Evolutionary conservation across 163 green algal genomes (phyloP).

Genomic region (Scenedesmus sp.): DNA sequence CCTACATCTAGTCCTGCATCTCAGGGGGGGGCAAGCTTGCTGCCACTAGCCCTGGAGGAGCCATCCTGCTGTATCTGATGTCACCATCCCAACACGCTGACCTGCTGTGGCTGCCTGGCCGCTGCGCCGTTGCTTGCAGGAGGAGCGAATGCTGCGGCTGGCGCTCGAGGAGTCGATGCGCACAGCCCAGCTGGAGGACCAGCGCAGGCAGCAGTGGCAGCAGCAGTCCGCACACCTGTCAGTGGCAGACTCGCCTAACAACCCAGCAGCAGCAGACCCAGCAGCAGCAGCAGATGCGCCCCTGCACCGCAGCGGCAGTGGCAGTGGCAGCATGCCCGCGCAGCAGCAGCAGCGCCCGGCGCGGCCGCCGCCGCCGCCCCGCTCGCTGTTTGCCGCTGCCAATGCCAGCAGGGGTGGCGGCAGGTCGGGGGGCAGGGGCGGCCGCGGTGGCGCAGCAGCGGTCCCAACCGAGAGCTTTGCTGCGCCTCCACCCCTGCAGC

Average conservation of each 20-base stretch:
- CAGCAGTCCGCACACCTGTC: constrained; percentile 18
- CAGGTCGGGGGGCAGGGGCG: not conserved
- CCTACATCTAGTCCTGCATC: too few species aligned
- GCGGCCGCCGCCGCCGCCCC: not conserved
- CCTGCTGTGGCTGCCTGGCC: too few species aligned
- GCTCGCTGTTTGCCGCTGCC: not conserved
- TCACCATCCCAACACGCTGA: too few species aligned
- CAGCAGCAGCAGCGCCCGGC: not conserved
- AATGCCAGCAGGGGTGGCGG: not conserved
- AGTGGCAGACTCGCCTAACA: not conserved
- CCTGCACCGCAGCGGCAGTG: not conserved
- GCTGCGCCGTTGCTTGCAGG: too few species aligned
- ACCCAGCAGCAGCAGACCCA: not conserved
- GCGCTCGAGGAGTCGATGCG: constrained; percentile 25
- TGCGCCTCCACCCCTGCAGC: not conserved
- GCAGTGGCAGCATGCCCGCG: not conserved
- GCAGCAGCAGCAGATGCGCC: constrained; percentile 28
- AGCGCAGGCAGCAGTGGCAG: constrained; percentile 23
- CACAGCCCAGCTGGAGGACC: constrained; percentile 8
- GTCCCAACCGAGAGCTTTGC: not conserved
- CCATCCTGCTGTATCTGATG: too few species aligned
- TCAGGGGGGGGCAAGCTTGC: too few species aligned
- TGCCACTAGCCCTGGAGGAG: too few species aligned
- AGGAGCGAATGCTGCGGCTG: not conserved
- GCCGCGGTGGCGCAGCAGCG: not conserved